These are phyloP conservation scores for Sugiyamaella smithiae DNA, from an alignment of 805 yeast species.

Conservation along the genomic window DNA sequence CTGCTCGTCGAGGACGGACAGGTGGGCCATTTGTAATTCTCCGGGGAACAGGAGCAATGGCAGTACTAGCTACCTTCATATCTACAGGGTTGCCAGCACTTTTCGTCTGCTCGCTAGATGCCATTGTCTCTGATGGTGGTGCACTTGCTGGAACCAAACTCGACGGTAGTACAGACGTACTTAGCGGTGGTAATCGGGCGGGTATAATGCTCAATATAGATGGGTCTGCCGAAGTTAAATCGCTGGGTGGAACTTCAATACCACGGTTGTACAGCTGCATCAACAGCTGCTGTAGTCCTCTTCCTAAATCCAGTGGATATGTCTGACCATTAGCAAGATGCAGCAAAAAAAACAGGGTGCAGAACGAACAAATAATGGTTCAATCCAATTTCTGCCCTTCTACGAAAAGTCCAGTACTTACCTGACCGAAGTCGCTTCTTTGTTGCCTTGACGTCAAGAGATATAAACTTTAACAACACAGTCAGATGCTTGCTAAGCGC, in stretches of 20 bases:
- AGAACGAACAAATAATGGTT: too few species aligned
- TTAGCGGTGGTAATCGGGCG: background rate
- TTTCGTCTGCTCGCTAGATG: background rate
- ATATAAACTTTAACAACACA: too few species aligned
- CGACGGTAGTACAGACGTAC: conserved; percentile 1
- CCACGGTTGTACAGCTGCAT: conserved; percentile 9
- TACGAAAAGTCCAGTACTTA: too few species aligned
- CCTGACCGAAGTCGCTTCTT: too few species aligned
- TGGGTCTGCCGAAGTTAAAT: background rate
- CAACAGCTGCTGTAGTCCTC: conserved; percentile 10
- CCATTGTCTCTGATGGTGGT: conserved; percentile 1
- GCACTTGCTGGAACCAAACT: background rate
- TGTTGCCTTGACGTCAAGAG: too few species aligned
- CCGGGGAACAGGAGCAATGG: conserved; percentile 12
- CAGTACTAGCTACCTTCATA: background rate
- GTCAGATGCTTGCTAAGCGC: too few species aligned
- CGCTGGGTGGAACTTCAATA: background rate
- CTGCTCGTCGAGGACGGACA: conserved; percentile 5
- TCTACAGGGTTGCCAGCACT: background rate
- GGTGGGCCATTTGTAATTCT: conserved; percentile 4
- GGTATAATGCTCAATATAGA: background rate
- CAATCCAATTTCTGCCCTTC: too few species aligned
- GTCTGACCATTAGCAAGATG: background rate
- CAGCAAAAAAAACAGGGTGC: too few species aligned
- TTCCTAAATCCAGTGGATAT: conserved; percentile 7